Evolutionary conservation across 1,284 basidiomycete genomes (phyloP).

Genomic region (Apiotrichum laibachii): DNA sequence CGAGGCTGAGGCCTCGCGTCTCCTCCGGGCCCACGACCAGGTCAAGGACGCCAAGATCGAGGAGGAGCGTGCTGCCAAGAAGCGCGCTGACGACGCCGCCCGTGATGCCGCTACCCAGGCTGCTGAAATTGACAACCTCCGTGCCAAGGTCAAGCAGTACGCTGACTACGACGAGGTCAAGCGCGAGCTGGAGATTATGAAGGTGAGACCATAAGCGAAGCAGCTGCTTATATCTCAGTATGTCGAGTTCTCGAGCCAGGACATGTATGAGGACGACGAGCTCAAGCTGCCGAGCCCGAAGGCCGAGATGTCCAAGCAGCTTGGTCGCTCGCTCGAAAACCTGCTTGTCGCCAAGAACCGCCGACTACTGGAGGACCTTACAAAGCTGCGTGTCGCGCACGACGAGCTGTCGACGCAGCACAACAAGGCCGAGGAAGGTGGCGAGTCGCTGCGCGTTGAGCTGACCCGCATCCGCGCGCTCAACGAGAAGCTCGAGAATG

Average conservation of each 20-base stretch:
- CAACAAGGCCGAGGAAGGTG: slow-evolving; percentile 60
- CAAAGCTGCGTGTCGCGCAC: slow-evolving; percentile 79
- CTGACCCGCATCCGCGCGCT: slow-evolving; percentile 71
- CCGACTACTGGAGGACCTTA: slow-evolving; percentile 87
- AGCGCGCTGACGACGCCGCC: slow-evolving; percentile 61
- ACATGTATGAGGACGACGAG: slow-evolving; percentile 63
- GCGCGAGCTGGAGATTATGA: slow-evolving; percentile 93
- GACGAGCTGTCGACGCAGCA: slow-evolving; percentile 71
- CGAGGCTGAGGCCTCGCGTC: slow-evolving; percentile 68
- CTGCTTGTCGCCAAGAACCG: slow-evolving; percentile 92
- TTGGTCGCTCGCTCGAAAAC: slow-evolving; percentile 79
- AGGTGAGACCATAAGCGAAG: slow-evolving; percentile 58
- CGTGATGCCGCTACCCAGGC: slow-evolving; percentile 62
- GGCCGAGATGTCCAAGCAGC: slow-evolving; percentile 70
- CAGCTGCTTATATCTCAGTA: slow-evolving; percentile 59
- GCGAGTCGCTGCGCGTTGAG: slow-evolving; percentile 63
- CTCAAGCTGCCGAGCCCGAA: slow-evolving; percentile 80
- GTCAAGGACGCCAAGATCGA: slow-evolving; percentile 64
- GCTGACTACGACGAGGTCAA: slow-evolving; percentile 92
- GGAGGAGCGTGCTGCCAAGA: slow-evolving; percentile 56
- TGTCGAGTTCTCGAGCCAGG: slow-evolving; percentile 85
- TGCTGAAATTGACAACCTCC: slow-evolving; percentile 66
- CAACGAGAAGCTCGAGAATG: slow-evolving; percentile 87
- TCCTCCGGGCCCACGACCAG: slow-evolving; percentile 65
- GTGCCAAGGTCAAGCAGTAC: slow-evolving; percentile 66